Percentiles rank a stretch among this genome's conserved stretches.
Evolutionary conservation across 495 filamentous ascomycete genomes (phyloP).

Genomic region (Penicillium egyptiacum): DNA sequence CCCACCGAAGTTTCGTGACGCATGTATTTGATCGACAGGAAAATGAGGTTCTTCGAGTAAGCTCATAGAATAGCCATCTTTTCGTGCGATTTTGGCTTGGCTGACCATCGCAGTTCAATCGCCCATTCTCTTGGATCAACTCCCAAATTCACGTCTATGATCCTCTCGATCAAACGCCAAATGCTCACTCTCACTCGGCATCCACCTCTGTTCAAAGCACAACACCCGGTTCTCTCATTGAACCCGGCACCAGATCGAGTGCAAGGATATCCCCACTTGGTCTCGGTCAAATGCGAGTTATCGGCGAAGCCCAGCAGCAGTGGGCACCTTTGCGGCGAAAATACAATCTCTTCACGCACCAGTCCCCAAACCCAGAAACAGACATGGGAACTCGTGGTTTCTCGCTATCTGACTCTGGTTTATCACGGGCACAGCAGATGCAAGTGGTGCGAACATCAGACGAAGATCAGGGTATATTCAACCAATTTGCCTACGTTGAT

Average conservation of each 20-base stretch:
- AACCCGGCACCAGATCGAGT: slow-evolving; percentile 39
- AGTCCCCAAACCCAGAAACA: slow-evolving; percentile 33
- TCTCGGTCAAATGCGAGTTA: slow-evolving; percentile 59
- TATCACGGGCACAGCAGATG: slow-evolving; percentile 51
- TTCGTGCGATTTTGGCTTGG: not conserved
- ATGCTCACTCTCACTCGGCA: slow-evolving; percentile 30
- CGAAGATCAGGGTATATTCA: slow-evolving; percentile 46
- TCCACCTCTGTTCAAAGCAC: slow-evolving; percentile 47
- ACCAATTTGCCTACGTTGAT: slow-evolving; percentile 64
- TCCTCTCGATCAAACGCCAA: slow-evolving; percentile 42
- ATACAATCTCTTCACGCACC: slow-evolving; percentile 64
- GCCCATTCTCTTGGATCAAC: slow-evolving; percentile 68
- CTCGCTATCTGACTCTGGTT: slow-evolving; percentile 45
- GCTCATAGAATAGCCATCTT: slow-evolving; percentile 8
- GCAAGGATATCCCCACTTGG: slow-evolving; percentile 52
- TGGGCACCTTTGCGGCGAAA: slow-evolving; percentile 67
- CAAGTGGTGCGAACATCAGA: slow-evolving; percentile 37
- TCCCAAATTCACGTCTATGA: slow-evolving; percentile 65
- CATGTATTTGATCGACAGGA: slow-evolving; percentile 68
- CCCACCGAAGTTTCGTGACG: slow-evolving; percentile 67
- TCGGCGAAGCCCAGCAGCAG: slow-evolving; percentile 67
- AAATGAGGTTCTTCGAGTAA: slow-evolving; percentile 61
- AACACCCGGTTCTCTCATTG: slow-evolving; percentile 41
- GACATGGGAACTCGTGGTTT: slow-evolving; percentile 40
- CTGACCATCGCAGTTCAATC: slow-evolving; percentile 53